A percentile compares a stretch with the other conserved stretches of the same genome.
Evolutionary conservation across 441 rosid genomes (phyloP).

Genomic region (Brassica hybrid): DNA sequence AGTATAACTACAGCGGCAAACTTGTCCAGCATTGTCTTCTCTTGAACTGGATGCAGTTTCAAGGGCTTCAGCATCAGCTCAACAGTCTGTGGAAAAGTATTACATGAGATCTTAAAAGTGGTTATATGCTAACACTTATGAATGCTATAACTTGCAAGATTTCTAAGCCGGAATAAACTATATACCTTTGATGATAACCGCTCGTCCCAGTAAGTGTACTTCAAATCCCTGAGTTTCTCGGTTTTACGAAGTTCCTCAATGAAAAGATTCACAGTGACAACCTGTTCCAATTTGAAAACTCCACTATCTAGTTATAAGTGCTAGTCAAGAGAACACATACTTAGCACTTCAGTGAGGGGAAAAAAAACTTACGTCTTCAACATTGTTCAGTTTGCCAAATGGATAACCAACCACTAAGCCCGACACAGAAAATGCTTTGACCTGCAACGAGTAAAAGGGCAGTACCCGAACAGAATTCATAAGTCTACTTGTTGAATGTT

Average conservation of each 20-base stretch:
- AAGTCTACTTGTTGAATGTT: background rate
- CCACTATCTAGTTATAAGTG: constrained; percentile 7
- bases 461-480: background rate
- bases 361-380: constrained; percentile 50
- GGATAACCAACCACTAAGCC: constrained; percentile 89
- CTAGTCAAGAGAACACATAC: background rate
- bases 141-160: background rate
- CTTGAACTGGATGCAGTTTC: constrained; percentile 55
- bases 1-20: constrained; percentile 91
- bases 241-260: constrained; percentile 72
- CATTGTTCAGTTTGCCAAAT: constrained; percentile 44
- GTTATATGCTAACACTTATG: no score
- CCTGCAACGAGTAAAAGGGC: constrained; percentile 50
- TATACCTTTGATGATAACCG: constrained; percentile 72
- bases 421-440: constrained; percentile 59
- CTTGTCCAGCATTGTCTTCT: constrained; percentile 76
- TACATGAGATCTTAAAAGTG: constrained; percentile 20
- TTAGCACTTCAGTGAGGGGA: background rate
- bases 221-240: constrained; percentile 62
- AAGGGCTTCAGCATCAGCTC: constrained; percentile 66
- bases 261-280: constrained; percentile 61
- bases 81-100: constrained; percentile 54
- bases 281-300: constrained; percentile 49
- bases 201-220: constrained; percentile 87
- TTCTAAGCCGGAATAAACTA: background rate